Conservation (phyloP, 768 basidiomycete genomes). For the Hirschioporus abietinus region DNA sequence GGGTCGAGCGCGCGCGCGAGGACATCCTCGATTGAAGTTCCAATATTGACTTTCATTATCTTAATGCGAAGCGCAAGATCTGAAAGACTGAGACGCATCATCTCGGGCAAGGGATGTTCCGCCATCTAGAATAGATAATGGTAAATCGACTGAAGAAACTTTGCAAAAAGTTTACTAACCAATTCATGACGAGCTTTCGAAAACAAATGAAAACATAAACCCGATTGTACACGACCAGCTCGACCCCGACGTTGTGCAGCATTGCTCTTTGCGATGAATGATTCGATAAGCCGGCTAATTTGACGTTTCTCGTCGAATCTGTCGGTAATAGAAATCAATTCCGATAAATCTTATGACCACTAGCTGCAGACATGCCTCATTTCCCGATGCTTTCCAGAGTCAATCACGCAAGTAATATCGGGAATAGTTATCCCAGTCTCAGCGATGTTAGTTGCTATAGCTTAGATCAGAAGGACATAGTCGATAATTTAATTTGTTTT, state of each 20-base stretch:
- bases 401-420: conserved; percentile 95
- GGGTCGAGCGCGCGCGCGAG: conserved; percentile 87
- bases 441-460: conserved; percentile 80
- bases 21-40: conserved; percentile 83
- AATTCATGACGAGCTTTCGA: conserved; percentile 83
- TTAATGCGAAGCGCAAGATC: conserved; percentile 89
- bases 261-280: conserved; percentile 87
- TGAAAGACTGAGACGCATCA: conserved; percentile 88
- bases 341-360: conserved; percentile 4
- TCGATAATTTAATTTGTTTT: neutral
- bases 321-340: neutral
- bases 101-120: conserved; percentile 90
- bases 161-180: conserved; percentile 38
- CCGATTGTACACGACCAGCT: conserved; percentile 85
- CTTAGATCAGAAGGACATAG: neutral
- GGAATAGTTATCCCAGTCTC: conserved; percentile 99
- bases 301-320: conserved; percentile 98
- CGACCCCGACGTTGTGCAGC: conserved; percentile 86
- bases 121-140: conserved; percentile 53
- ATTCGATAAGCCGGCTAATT: conserved; percentile 86
- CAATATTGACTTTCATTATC: conserved; percentile 87
- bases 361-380: conserved; percentile 54
- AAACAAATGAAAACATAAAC: conserved; percentile 94
- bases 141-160: neutral
- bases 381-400: conserved; percentile 89